These are phyloP conservation scores for Noccaea caerulescens DNA, from an alignment of 345 rosid species.

Conservation along the genomic window DNA sequence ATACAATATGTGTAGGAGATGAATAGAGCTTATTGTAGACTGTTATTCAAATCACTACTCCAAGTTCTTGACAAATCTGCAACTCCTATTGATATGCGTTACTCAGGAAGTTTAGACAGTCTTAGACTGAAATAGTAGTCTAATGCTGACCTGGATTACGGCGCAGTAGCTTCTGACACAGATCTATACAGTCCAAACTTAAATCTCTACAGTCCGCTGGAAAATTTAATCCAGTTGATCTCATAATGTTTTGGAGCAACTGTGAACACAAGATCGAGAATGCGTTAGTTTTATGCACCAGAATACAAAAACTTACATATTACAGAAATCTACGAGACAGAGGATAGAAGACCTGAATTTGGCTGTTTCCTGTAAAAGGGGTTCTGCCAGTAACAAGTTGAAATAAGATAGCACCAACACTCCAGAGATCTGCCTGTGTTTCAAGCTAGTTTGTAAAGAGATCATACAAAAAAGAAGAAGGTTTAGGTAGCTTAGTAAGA, in stretches of 20 bases:
- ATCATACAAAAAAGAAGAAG: slow-evolving; percentile 12
- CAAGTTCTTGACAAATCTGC: neutral
- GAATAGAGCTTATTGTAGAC: slow-evolving; percentile 7
- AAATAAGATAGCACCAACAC: slow-evolving; percentile 94
- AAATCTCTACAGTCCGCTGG: slow-evolving; percentile 63
- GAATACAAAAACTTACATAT: slow-evolving; percentile 13
- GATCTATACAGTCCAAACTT: slow-evolving; percentile 75
- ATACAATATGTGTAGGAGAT: neutral
- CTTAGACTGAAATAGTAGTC: slow-evolving; percentile 19
- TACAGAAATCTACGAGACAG: slow-evolving; percentile 16
- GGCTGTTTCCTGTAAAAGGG: slow-evolving; percentile 91
- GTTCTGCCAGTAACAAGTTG: slow-evolving; percentile 95
- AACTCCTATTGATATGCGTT: slow-evolving; percentile 13
- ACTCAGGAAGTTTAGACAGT: slow-evolving; percentile 2
- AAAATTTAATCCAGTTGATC: slow-evolving; percentile 78
- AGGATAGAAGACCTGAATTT: slow-evolving; percentile 66
- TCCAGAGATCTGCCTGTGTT: slow-evolving; percentile 99
- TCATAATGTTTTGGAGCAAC: slow-evolving; percentile 93
- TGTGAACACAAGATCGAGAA: slow-evolving; percentile 47
- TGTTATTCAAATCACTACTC: neutral
- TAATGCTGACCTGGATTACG: slow-evolving; percentile 78
- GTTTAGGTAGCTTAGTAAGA: slow-evolving; percentile 8
- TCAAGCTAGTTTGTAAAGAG: slow-evolving; percentile 50
- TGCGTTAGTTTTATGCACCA: slow-evolving; percentile 18
- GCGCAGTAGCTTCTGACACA: slow-evolving; percentile 86